A percentile compares a stretch with the other conserved stretches of the same genome.
Conservation (phyloP, 1,139 yeast species). For the Magnusiomyces ingens region DNA sequence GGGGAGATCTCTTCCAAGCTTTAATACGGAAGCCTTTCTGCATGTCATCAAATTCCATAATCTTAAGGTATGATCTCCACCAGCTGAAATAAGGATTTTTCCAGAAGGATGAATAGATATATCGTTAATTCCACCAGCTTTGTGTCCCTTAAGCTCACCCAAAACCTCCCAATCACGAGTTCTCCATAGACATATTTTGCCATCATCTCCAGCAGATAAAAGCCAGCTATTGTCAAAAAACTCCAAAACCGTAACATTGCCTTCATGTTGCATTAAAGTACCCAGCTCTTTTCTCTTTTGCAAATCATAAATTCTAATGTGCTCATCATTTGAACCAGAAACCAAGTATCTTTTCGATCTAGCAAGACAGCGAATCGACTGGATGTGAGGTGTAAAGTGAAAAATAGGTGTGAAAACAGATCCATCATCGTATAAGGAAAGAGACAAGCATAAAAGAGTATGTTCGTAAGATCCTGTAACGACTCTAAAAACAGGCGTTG, state of each 20-base stretch:
- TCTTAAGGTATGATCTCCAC: conserved; percentile 74
- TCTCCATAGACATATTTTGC: conserved; percentile 86
- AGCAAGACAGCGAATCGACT: conserved; percentile 80
- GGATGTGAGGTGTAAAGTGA: conserved; percentile 91
- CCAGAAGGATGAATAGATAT: conserved; percentile 90
- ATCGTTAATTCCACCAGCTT: conserved; percentile 57
- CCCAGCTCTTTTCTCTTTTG: conserved; percentile 94
- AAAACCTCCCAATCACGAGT: conserved; percentile 95
- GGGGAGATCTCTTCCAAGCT: conserved; percentile 47
- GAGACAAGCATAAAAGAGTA: conserved; percentile 75
- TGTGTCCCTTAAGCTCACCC: conserved; percentile 83
- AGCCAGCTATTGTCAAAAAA: conserved; percentile 75
- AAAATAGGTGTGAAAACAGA: conserved; percentile 87
- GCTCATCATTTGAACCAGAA: conserved; percentile 95
- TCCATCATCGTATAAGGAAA: conserved; percentile 41
- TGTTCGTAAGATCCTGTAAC: conserved; percentile 96
- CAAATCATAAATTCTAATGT: conserved; percentile 85
- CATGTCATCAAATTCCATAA: conserved; percentile 97
- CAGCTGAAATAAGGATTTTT: conserved; percentile 81
- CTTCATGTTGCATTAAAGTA: conserved; percentile 80
- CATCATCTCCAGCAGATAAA: conserved; percentile 85
- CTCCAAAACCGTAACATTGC: conserved; percentile 69
- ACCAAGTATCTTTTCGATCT: conserved; percentile 79
- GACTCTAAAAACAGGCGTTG: conserved; percentile 49
- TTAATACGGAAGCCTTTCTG: conserved; percentile 83